Evolutionary conservation across 1,284 basidiomycete genomes (phyloP).

Genomic region (Rhodotorula sp.): DNA sequence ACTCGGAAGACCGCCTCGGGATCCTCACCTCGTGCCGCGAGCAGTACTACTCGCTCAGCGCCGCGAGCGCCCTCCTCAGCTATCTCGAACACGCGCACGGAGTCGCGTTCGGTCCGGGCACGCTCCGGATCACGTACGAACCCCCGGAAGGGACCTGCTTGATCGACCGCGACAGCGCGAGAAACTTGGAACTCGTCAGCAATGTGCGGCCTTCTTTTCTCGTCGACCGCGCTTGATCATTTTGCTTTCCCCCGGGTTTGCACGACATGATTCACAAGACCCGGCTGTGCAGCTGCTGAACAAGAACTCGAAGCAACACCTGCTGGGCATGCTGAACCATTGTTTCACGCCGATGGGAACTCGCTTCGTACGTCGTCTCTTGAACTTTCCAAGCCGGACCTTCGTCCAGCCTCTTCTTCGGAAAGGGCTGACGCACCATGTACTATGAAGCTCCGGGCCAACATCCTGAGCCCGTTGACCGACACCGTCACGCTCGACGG

Average conservation of each 20-base stretch:
- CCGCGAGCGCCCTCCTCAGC: constrained; percentile 78
- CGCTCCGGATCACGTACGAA: constrained; percentile 74
- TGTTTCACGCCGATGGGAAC: constrained; percentile 85
- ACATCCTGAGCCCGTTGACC: constrained; percentile 70
- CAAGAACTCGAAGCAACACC: constrained; percentile 38
- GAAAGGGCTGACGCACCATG: no score
- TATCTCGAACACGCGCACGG: constrained; percentile 67
- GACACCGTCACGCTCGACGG: constrained; percentile 68
- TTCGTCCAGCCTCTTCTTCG: not conserved
- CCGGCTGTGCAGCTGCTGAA: constrained; percentile 36
- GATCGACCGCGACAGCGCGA: constrained; percentile 81
- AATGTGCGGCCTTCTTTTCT: constrained; percentile 59
- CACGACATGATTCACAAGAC: not conserved
- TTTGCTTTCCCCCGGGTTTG: not conserved
- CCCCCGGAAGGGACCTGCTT: constrained; percentile 79
- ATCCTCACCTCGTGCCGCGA: constrained; percentile 19
- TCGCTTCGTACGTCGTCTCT: constrained; percentile 11
- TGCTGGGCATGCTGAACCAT: constrained; percentile 60
- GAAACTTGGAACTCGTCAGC: constrained; percentile 79
- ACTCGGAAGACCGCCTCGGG: constrained; percentile 35
- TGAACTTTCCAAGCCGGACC: not conserved
- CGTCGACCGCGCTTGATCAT: not conserved
- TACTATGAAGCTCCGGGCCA: constrained; percentile 59
- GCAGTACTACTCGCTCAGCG: constrained; percentile 68
- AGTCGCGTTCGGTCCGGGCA: constrained; percentile 65